Evolutionary conservation across 768 basidiomycete genomes (phyloP), one percentile per base, ranked within the genome.

Genomic region (Boletus eberwhitei): DNA sequence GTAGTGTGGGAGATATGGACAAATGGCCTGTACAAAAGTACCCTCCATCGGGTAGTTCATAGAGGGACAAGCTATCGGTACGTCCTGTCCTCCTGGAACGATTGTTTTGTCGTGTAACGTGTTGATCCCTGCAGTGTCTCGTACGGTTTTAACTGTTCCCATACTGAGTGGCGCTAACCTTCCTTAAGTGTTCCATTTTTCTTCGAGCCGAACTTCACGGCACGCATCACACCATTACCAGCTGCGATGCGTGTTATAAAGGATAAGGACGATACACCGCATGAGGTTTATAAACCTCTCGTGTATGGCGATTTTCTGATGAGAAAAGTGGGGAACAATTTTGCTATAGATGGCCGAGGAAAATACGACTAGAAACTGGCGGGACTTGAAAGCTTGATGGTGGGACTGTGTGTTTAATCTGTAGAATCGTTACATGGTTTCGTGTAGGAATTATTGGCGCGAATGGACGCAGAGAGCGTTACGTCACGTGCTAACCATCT

Each of bases 1-100:
- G 39, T 58, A 90, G 88, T 93, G 92, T 93, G 92, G 89, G 89
- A 94, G 77, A 79, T 86, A 43, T 96, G 93, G 93, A 86, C 88
- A 6, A 84, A 87, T 58, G 93, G 93, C 0, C 68, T 95, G 46
- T 97, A 96, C 75, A 82, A 78, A 52, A 88, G 91, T 37, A 95
- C 94, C 0, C 74, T 95, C n/a, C 94, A 96, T 70, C 81, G 91
- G 4, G 94, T 97, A 7, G 75, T 96, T 4, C 93, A 97, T 62
- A 72, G 76, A 55, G 82, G 84, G 8, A 75, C 79, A 13, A 90
- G 87, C 64, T 94, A 93, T 67, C 76, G 77, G 72, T 73, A 58
- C 29, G 70, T 54, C 32, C 7, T 35, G 14, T 45, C 34, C 34
- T 52, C 43, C 29, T 9, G 11, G 26, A 39, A 34, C 16, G 2